These are phyloP conservation scores for Saitozyma podzolica DNA, from an alignment of 768 basidiomycete species.

Conservation along the genomic window DNA sequence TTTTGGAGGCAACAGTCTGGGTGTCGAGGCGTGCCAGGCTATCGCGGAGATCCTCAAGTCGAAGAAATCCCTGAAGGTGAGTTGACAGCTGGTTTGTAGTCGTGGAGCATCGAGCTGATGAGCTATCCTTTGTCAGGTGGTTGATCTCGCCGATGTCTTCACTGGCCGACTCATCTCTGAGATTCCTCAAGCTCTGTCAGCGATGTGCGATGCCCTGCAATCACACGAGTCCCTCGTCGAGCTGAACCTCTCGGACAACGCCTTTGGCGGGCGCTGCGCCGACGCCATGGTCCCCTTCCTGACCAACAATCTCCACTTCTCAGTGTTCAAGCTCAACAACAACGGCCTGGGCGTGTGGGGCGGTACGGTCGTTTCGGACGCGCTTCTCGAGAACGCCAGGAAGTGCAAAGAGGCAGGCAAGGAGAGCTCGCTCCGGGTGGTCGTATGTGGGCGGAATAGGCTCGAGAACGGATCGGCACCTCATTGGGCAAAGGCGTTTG, in stretches of 20 bases:
- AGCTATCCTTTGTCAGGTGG: slow-evolving; percentile 61
- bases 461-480: slow-evolving; percentile 83
- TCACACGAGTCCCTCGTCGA: slow-evolving; percentile 77
- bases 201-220: slow-evolving; percentile 83
- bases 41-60: slow-evolving; percentile 75
- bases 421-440: slow-evolving; percentile 67
- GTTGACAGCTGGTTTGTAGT: slow-evolving; percentile 21
- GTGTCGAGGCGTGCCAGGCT: slow-evolving; percentile 82
- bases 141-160: slow-evolving; percentile 96
- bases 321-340: slow-evolving; percentile 87
- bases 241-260: slow-evolving; percentile 91
- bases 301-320: slow-evolving; percentile 74
- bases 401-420: slow-evolving; percentile 67
- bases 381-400: slow-evolving; percentile 72
- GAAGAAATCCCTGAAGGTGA: slow-evolving; percentile 69
- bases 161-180: slow-evolving; percentile 93
- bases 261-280: slow-evolving; percentile 91
- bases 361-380: slow-evolving; percentile 79
- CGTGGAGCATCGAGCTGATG: not conserved
- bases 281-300: slow-evolving; percentile 91
- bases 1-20: slow-evolving; percentile 90
- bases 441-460: slow-evolving; percentile 95
- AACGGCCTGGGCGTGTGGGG: slow-evolving; percentile 93
- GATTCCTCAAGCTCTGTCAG: slow-evolving; percentile 83
- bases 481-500: slow-evolving; percentile 84